Evolutionary conservation across 2,329 filamentous ascomycete genomes (phyloP), one percentile per base, ranked within the genome.

Genomic region (Endothia cerciana): DNA sequence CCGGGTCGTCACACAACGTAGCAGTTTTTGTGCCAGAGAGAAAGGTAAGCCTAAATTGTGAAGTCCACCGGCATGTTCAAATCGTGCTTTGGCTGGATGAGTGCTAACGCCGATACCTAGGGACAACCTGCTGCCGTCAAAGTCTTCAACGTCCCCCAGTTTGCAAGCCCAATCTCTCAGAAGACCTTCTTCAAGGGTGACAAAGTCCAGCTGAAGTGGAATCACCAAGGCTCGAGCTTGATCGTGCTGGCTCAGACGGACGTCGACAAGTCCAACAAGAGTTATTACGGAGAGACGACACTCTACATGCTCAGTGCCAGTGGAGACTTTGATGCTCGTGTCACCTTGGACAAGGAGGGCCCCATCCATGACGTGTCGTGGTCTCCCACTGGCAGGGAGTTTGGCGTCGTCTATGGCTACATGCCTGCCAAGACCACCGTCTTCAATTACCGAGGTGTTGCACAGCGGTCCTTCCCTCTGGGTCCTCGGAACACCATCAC

Each of bases 151-250:
- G 91, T 98, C 43, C 94, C 95, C 51, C 86, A 95, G 72, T 98
- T 98, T 80, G 86, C 81, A 69, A 83, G 82, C 62, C 89, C 94
- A 4, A 89, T 97, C 60, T 97, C 94, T 47, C 94, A 98, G 77
- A 99, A 99, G 89, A 97, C 91, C 1, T 99, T 99, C 77, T 99
- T 93, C 88, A 99, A 99, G 83, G 94, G 94, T 70, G 95, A 99
- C 83, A 98, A 98, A 83, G 94, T 99, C 58, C 93, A 97, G 80
- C 83, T 99, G 75, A 97, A 97, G 83, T 99, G 95, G 95, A 99
- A 99, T 80, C 87, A 90, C 71, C 84, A 93, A 69, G 95, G 95
- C 62, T 97, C 94, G 45, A 94, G 90, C 76, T 80, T 98, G 76
- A 91, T 99, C 74, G 94, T 98, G 71, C 87, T 99, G 74, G 94